A percentile compares a stretch with the other conserved stretches of the same genome.
phyloP scores from a whole-genome alignment of 441 rosid genomes.

The Syzygium syzygioides region DNA sequence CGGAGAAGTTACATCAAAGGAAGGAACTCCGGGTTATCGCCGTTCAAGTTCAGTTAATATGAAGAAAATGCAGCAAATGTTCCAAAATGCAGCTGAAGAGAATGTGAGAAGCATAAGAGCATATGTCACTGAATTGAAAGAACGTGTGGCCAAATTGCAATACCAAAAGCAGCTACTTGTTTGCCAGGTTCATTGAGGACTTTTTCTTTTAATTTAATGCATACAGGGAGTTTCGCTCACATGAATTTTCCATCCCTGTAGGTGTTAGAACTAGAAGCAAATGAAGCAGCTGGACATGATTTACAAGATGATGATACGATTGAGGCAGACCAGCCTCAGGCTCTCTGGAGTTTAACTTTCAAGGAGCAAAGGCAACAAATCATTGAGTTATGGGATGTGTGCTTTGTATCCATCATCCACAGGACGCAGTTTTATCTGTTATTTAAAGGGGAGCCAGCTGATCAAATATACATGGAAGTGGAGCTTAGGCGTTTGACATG shows the following conservation, averaged over 20 bases:
- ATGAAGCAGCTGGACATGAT: conserved; percentile 78
- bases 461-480: conserved; percentile 98
- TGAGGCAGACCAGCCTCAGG: conserved; percentile 51
- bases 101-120: conserved; percentile 92
- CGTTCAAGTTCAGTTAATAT: conserved; percentile 91
- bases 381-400: conserved; percentile 90
- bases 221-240: not conserved
- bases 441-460: conserved; percentile 93
- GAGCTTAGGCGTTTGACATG: conserved; percentile 95
- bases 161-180: conserved; percentile 99
- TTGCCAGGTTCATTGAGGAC: conserved; percentile 58
- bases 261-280: conserved; percentile 98
- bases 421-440: conserved; percentile 92
- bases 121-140: conserved; percentile 92
- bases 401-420: conserved; percentile 84
- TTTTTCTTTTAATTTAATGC: not conserved
- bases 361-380: conserved; percentile 88
- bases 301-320: conserved; percentile 38
- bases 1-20: conserved; percentile 82
- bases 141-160: conserved; percentile 96
- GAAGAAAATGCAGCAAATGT: conserved; percentile 99
- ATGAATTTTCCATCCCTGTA: conserved; percentile 15
- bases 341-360: conserved; percentile 76
- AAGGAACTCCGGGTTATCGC: conserved; percentile 64
- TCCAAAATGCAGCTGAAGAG: conserved; percentile 98